Conservation (phyloP, 2,329 filamentous ascomycete genomes). For the Cordyceps javanica region DNA sequence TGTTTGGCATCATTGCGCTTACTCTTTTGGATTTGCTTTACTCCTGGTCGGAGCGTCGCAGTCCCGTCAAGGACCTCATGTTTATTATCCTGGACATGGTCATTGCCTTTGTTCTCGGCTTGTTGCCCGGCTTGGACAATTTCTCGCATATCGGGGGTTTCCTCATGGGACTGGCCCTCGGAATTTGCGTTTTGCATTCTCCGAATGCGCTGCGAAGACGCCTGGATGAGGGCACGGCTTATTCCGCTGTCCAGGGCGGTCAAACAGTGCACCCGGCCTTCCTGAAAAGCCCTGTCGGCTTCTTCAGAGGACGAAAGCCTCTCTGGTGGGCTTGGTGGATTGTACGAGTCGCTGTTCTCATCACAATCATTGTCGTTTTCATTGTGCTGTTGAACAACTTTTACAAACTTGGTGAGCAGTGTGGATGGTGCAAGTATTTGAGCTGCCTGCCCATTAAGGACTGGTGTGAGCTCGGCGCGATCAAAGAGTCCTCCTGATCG, state of each 20-base stretch:
- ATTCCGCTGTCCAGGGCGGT: slow-evolving; percentile 58
- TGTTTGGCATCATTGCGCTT: slow-evolving; percentile 90
- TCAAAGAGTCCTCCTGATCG: slow-evolving; percentile 17
- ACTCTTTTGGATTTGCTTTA: slow-evolving; percentile 86
- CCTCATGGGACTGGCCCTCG: slow-evolving; percentile 81
- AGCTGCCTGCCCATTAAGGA: slow-evolving; percentile 73
- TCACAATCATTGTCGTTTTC: slow-evolving; percentile 78
- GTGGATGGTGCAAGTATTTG: slow-evolving; percentile 90
- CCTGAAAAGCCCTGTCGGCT: slow-evolving; percentile 59
- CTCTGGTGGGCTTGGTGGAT: slow-evolving; percentile 99
- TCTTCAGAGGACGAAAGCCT: slow-evolving; percentile 88
- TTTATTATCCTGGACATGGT: slow-evolving; percentile 81
- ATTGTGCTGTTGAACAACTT: slow-evolving; percentile 87
- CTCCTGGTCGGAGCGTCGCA: slow-evolving; percentile 75
- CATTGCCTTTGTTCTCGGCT: slow-evolving; percentile 86
- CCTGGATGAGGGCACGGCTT: slow-evolving; percentile 65
- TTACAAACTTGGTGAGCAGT: slow-evolving; percentile 70
- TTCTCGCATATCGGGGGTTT: slow-evolving; percentile 97
- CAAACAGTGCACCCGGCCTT: slow-evolving; percentile 45
- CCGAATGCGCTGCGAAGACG: slow-evolving; percentile 72
- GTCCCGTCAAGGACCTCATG: slow-evolving; percentile 75
- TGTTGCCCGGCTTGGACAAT: slow-evolving; percentile 91
- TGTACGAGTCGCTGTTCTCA: slow-evolving; percentile 68
- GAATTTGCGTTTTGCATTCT: slow-evolving; percentile 81
- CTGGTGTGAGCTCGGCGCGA: slow-evolving; percentile 55